Percentiles rank a stretch among this genome's conserved stretches.
Conservation (phyloP, 805 yeast genomes). For the Lipomyces spencermartinsiae region DNA sequence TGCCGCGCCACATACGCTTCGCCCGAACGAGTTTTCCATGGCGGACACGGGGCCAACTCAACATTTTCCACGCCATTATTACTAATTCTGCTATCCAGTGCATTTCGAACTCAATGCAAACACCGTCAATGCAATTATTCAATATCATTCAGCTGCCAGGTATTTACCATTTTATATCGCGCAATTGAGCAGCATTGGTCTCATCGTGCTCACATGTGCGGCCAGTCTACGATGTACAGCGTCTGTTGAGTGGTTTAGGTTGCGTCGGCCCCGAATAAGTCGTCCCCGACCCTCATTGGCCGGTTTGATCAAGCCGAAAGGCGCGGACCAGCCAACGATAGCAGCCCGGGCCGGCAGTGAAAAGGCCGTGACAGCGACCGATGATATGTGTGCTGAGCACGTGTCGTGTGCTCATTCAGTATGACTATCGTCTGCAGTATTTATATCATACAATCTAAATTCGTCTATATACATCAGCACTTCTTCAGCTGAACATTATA, state of each 20-base stretch:
- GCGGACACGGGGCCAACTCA: not conserved
- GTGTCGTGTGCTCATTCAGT: too few species aligned
- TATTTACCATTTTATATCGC: not conserved
- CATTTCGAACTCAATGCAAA: not conserved
- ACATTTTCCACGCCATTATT: not conserved
- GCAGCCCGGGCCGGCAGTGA: too few species aligned
- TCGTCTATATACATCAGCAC: not conserved
- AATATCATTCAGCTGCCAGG: not conserved
- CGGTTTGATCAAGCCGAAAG: too few species aligned
- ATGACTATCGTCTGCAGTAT: not conserved
- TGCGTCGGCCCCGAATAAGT: too few species aligned
- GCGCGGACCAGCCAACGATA: too few species aligned
- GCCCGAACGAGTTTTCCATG: not conserved
- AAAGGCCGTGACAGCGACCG: too few species aligned
- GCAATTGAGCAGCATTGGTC: not conserved
- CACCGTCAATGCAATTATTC: not conserved
- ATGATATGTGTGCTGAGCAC: too few species aligned
- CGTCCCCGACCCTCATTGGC: too few species aligned
- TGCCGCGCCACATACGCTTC: not conserved
- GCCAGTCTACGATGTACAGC: constrained; percentile 1
- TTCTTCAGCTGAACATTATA: constrained; percentile 54
- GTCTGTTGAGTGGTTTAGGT: not conserved
- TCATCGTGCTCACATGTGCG: not conserved
- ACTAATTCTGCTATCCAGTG: not conserved
- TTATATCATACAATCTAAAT: not conserved